Base-by-base conservation (phyloP, 148 eudicot genomes). In the Dianthus caryophyllus region DNA sequence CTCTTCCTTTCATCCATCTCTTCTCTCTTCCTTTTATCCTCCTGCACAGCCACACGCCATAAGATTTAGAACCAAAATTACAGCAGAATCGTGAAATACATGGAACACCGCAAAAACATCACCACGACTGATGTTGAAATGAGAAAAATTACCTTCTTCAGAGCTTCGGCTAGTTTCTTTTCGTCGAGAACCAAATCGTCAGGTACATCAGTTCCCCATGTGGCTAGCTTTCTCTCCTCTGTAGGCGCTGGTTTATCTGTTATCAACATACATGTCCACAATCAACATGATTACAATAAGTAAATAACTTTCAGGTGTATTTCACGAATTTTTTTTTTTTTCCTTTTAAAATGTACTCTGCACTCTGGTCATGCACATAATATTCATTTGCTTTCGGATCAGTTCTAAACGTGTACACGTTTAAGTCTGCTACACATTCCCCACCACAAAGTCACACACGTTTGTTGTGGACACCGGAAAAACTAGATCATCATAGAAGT, bases 161-260 rank as follows among this genome's bases (percentile, higher is more conserved):
- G 87, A 61, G 97, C 87, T 65, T 87, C 97, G n/a, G 88, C 74
- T 18, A 91, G 82, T 75, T 83, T 88, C 75, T 82, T 84, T 47
- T 88, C 72, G 65, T 91, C 88, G 64, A 91, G 71, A 66, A 87
- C 87, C 82, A 91, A 75, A 80, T 91, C 97, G 61, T 91, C 93
- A 1, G 96, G 97, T 20, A 87, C 77, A 57, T 88, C 97, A 47
- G 93, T 80, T 52, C 97, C 97, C 97, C 97, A 91, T 64, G 85
- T 81, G 30, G 93, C 97, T 65, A 79, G 73, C 69, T 68, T 82
- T 84, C 83, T 88, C 80, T 84, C 88, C 74, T 91, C 96, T 0
- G 46, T 56, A 17, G 79, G 83, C 21, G 75, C 85, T 51, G 81
- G 69, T 14, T 83, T 64, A 16, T 88, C 97, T 91, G 83, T 63